Evolutionary conservation across 2,329 filamentous ascomycete genomes (phyloP).

Genomic region (Graphilbum fragrans): DNA sequence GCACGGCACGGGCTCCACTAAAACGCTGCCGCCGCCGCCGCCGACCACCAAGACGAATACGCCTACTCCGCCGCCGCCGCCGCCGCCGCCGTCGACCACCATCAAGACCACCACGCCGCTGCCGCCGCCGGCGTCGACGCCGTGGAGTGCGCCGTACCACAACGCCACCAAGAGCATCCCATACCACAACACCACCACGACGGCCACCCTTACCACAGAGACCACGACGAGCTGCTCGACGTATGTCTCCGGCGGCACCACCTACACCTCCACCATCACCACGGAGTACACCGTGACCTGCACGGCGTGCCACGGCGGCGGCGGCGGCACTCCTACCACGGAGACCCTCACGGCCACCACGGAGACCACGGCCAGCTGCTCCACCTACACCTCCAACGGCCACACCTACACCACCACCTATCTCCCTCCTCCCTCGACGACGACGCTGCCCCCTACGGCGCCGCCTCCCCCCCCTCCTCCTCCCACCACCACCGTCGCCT

Average conservation of each 20-base stretch:
- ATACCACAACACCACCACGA: background rate
- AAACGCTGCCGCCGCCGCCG: too few species aligned
- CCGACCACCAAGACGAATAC: background rate
- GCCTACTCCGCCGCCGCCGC: background rate
- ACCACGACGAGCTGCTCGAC: too few species aligned
- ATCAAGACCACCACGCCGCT: background rate
- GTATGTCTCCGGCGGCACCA: too few species aligned
- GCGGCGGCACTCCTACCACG: too few species aligned
- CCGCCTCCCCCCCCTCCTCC: background rate
- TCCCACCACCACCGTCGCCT: constrained; percentile 1
- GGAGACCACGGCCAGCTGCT: background rate
- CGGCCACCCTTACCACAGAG: background rate
- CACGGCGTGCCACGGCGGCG: too few species aligned
- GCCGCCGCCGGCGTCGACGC: background rate
- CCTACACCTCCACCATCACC: background rate
- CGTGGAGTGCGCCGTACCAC: too few species aligned
- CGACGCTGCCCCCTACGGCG: background rate
- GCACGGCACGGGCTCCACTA: background rate
- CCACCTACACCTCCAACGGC: background rate
- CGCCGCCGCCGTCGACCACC: background rate
- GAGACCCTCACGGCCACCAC: background rate
- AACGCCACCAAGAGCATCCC: too few species aligned
- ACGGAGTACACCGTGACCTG: background rate
- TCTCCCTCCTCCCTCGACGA: background rate
- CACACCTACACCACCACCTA: background rate